Conservation (phyloP, 371 early-diverging fungal species). For the Mucor velutinosus region DNA sequence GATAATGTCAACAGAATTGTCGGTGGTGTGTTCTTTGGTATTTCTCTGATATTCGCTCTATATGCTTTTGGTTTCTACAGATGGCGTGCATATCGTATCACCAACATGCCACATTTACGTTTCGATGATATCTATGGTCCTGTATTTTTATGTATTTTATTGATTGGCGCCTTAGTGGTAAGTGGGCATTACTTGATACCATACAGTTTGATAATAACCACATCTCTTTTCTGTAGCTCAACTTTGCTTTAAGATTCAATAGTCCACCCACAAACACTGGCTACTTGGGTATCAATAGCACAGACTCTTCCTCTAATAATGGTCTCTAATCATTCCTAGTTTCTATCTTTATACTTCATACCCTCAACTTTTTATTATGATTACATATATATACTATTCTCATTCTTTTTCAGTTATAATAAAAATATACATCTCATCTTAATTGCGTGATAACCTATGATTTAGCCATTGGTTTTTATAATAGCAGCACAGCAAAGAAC, state of each 20-base stretch:
- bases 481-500: too few species aligned
- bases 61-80: constrained; percentile 86
- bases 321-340: not conserved
- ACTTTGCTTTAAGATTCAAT: constrained; percentile 27
- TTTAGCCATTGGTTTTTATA: too few species aligned
- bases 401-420: not conserved
- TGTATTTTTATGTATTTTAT: constrained; percentile 77
- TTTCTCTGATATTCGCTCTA: constrained; percentile 70
- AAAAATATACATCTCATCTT: too few species aligned
- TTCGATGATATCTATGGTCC: constrained; percentile 75
- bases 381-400: not conserved
- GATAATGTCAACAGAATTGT: constrained; percentile 60
- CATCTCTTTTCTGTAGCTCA: constrained; percentile 18
- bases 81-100: constrained; percentile 75
- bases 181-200: constrained; percentile 54
- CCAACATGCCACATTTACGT: constrained; percentile 52
- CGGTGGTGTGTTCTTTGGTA: constrained; percentile 72
- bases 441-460: too few species aligned
- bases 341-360: not conserved
- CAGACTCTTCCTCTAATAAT: not conserved
- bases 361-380: not conserved
- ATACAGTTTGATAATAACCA: not conserved
- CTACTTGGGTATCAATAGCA: constrained; percentile 22
- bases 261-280: not conserved
- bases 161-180: constrained; percentile 77